A percentile compares a stretch with the other conserved stretches of the same genome.
Evolutionary conservation across 352 stramenopile genomes (phyloP).

Genomic region (Aphanomyces cochlioides): DNA sequence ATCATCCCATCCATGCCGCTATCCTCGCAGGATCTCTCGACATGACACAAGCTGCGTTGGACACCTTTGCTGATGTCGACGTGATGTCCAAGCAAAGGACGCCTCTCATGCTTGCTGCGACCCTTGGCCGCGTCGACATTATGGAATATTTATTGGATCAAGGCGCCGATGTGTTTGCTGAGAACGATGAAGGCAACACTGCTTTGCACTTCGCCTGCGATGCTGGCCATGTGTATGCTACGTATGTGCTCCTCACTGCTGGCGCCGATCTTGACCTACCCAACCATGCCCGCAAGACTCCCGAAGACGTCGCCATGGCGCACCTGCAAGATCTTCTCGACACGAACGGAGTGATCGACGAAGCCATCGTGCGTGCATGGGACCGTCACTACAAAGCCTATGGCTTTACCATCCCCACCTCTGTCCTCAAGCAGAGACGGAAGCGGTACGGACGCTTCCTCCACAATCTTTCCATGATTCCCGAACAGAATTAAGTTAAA

Average conservation of each 20-base stretch:
- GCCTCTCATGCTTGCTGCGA: conserved; percentile 66
- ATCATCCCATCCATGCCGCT: conserved; percentile 9
- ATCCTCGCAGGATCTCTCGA: not conserved
- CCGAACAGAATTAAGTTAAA: conserved; percentile 15
- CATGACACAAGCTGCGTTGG: not conserved
- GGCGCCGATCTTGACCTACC: conserved; percentile 81
- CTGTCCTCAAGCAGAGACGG: not conserved
- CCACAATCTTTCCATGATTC: not conserved
- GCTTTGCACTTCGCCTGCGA: conserved; percentile 72
- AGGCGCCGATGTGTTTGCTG: conserved; percentile 66
- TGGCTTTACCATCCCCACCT: conserved; percentile 5
- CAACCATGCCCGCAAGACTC: conserved; percentile 71
- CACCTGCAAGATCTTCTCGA: conserved; percentile 23
- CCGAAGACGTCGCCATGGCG: conserved; percentile 60
- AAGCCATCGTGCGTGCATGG: conserved; percentile 23
- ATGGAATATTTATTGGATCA: conserved; percentile 68
- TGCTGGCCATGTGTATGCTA: conserved; percentile 70
- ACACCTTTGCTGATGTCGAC: conserved; percentile 44
- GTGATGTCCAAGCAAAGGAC: conserved; percentile 48
- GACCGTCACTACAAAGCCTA: conserved; percentile 19
- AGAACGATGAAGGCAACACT: conserved; percentile 77
- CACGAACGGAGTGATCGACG: conserved; percentile 27
- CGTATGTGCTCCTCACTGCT: conserved; percentile 74
- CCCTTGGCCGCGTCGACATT: conserved; percentile 51
- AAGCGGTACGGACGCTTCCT: conserved; percentile 16